These are phyloP conservation scores for Extremus antarcticus DNA, from an alignment of 495 filamentous ascomycete species.

Conservation along the genomic window DNA sequence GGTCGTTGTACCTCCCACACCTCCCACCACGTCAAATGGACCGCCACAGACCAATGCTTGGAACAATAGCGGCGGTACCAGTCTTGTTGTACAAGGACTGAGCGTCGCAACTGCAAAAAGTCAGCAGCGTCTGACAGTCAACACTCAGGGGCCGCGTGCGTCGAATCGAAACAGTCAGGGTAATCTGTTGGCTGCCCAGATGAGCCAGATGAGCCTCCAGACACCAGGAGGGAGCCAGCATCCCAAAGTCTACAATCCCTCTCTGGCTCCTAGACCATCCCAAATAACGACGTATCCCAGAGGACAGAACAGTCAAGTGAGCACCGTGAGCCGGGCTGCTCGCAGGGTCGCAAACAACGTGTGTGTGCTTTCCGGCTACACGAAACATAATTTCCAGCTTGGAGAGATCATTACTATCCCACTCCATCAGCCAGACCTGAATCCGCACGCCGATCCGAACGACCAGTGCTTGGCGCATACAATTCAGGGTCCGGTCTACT, in stretches of 20 bases:
- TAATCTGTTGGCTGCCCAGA: not conserved
- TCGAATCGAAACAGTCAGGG: not conserved
- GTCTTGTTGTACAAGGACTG: not conserved
- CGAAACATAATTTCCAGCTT: not conserved
- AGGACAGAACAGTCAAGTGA: not conserved
- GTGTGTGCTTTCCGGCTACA: not conserved
- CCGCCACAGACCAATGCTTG: too few relatives aligned
- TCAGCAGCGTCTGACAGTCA: not conserved
- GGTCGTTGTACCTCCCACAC: too few relatives aligned
- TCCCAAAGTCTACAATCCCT: not conserved
- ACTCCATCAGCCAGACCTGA: conserved; percentile 4
- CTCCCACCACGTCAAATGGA: too few relatives aligned
- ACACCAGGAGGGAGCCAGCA: not conserved
- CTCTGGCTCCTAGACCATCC: not conserved
- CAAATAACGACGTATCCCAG: not conserved
- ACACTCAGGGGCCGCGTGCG: not conserved
- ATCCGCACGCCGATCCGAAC: conserved; percentile 4
- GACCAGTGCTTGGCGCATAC: not conserved
- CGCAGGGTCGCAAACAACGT: not conserved
- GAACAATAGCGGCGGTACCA: not conserved
- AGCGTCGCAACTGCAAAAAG: not conserved
- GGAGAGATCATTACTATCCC: conserved; percentile 10
- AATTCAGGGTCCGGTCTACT: conserved; percentile 2
- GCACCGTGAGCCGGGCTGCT: not conserved
- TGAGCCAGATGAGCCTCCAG: not conserved